Evolutionary conservation across 2,329 filamentous ascomycete genomes (phyloP), one percentile per base, ranked within the genome.

Genomic region (Myriosclerotinia curreyana): DNA sequence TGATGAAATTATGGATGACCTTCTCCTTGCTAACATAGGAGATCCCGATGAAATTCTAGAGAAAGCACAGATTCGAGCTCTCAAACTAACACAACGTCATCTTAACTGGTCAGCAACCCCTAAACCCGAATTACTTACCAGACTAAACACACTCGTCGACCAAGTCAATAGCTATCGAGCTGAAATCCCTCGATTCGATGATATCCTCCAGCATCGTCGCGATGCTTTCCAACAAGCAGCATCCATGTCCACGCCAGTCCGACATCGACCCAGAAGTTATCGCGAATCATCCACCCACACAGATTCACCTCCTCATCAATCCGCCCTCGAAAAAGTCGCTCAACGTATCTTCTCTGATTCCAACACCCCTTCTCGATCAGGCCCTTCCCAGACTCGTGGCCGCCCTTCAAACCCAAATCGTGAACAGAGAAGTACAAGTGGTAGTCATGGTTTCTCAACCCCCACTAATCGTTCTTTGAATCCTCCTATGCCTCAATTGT

Each of bases 181-280:
- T 54, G 82, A 84, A 7, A 82, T 93, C 8, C 85, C 88, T 0
- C 84, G 90, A 46, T 93, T 92, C 72, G 87, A 91, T 60, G 86
- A 89, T 46, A 80, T 92, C 2, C 78, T 92, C 5, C 87, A 82
- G 76, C 86, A 82, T 75, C 86, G 81, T 15, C 84, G 85, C 6
- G 83, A 86, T 66, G 85, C 83, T 0, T 89, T 88, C 70, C 83
- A 85, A 69, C 84, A 83, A 3, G 84, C 85, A 2, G 79, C 81
- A 36, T 73, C 76, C 66, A 70, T 71, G 36, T 70, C 75, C n/a
- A 67, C 73, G 22, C 71, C 64, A 66, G 67, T 69, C 56, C 56
- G 66, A 58, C 52, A 50, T 50, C 76, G 76, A 1, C 79, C 82
- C n/a, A 76, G 78, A 4, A 73, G 77, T 3, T 80, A 76, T 62